These are phyloP conservation scores for Puccinia horiana DNA, from an alignment of 1,284 basidiomycete genomes.

Conservation along the genomic window DNA sequence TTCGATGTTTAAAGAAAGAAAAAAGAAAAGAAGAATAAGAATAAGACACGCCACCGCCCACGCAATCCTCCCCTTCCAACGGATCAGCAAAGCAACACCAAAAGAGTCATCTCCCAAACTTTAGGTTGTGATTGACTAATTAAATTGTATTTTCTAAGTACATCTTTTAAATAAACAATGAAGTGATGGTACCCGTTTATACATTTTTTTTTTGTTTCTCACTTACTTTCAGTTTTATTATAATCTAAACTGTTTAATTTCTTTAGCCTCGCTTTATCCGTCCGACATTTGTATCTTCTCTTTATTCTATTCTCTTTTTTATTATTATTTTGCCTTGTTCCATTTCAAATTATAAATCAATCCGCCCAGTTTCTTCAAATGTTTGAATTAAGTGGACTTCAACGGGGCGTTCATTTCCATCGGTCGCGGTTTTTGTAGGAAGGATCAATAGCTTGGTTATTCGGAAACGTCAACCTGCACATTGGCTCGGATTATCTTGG, in stretches of 20 bases:
- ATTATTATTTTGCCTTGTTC: too few species aligned
- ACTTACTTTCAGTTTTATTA: not conserved
- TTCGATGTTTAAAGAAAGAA: constrained; percentile 34
- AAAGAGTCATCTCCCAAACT: not conserved
- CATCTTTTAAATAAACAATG: constrained; percentile 10
- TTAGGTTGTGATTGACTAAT: not conserved
- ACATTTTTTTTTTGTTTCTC: not conserved
- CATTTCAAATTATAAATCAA: too few species aligned
- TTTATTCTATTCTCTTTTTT: too few species aligned
- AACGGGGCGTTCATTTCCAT: too few species aligned
- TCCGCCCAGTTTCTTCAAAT: too few species aligned
- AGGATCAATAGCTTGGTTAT: too few species aligned
- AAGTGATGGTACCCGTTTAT: not conserved
- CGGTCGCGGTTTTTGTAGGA: too few species aligned
- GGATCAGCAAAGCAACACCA: not conserved
- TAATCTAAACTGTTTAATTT: not conserved
- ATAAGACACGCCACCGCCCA: too few species aligned
- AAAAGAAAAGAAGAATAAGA: not conserved
- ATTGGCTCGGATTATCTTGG: too few species aligned
- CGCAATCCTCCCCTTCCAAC: not conserved
- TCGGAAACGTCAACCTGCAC: too few species aligned
- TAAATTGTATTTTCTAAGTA: not conserved
- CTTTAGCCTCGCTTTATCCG: not conserved
- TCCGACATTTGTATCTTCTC: not conserved
- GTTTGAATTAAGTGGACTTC: too few species aligned